Percentiles rank a stretch among this genome's conserved stretches.
These are phyloP conservation scores for Paraconiothyrium sp. DNA, from an alignment of 2,329 filamentous ascomycete species.

Conservation along the genomic window DNA sequence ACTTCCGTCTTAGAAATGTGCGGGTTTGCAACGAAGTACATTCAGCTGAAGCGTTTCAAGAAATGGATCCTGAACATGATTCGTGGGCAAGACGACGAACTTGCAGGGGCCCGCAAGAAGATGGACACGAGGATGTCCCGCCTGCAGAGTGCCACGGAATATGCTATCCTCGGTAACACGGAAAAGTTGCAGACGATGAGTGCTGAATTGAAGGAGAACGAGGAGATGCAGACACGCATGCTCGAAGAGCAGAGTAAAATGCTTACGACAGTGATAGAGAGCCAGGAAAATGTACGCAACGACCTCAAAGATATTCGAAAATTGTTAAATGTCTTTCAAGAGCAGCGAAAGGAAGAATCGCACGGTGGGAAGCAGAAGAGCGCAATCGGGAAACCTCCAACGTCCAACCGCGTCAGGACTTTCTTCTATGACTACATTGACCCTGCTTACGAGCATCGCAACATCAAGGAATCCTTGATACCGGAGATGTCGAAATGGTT, in stretches of 20 bases:
- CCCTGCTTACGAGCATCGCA: constrained; percentile 6
- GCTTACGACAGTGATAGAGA: constrained; percentile 9
- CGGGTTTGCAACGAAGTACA: constrained; percentile 15
- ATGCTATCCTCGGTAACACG: constrained; percentile 13
- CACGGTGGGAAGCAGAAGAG: constrained; percentile 7
- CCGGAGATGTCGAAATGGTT: constrained; percentile 12
- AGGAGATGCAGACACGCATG: constrained; percentile 11
- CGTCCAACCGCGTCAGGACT: background rate
- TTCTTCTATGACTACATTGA: constrained; percentile 13
- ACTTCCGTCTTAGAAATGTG: constrained; percentile 13
- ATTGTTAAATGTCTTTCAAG: constrained; percentile 8
- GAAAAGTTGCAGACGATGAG: constrained; percentile 13
- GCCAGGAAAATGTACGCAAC: constrained; percentile 11
- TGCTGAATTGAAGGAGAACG: constrained; percentile 7
- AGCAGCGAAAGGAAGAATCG: constrained; percentile 5
- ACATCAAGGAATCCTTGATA: constrained; percentile 5
- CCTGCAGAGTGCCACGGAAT: constrained; percentile 8
- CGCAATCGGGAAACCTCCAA: constrained; percentile 9
- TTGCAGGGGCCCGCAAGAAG: constrained; percentile 8
- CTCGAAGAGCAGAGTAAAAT: constrained; percentile 10
- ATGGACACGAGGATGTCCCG: constrained; percentile 10
- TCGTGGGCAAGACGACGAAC: constrained; percentile 9
- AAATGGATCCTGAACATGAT: constrained; percentile 13
- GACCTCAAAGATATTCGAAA: constrained; percentile 13
- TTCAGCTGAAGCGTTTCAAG: constrained; percentile 10